Evolutionary conservation across 2,329 filamentous ascomycete genomes (phyloP), one percentile per base, ranked within the genome.

Genomic region (Beauveria caledonica): DNA sequence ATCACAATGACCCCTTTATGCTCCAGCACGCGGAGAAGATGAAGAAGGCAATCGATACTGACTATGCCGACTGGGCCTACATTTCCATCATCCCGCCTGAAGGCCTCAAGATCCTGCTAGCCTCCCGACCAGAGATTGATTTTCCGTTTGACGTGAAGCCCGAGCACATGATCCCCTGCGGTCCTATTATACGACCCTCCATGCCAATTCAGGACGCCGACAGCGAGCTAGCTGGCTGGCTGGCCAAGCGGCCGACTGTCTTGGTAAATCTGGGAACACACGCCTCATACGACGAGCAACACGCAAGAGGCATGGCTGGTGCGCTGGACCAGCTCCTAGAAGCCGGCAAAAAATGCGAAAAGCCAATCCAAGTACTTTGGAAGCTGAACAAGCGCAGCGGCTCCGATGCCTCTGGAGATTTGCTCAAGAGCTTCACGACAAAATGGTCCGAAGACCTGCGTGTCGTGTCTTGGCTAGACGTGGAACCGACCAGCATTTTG

Each of bases 211-310:
- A 66, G n/a, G 68, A 74, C 17, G 68, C 73, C 2, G 79, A 82
- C 46, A 68, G 74, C 0, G 73, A 76, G 44, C 66, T 82, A 29
- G 70, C 71, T 1, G 39, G 50, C 0, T 82, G 79, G 79, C 62
- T 82, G 13, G 66, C 68, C 1, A 64, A 65, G 10, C 68, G 66
- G 0, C 76, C 77, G 2, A 81, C 79, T 0, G 66, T 81, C 0
- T 68, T 82, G 13, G 72, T 82, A 9, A 80, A 78, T 58, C 69
- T 82, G 0, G 79, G 80, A 0, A 80, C 76, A 3, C 68, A 73
- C 5, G 67, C 73, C 25, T 63, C 64, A 4, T 69, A 67, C 49
- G 61, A 61, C 29, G 61, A 68, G 55, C 45, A 62, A 1, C 62
- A 65, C 15, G 71, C 70, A 11, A 42, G 17, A 3, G 58, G 45